A percentile compares a stretch with the other conserved stretches of the same genome.
Evolutionary conservation across 148 eudicot genomes (phyloP).

Genomic region (Cornus suecica): DNA sequence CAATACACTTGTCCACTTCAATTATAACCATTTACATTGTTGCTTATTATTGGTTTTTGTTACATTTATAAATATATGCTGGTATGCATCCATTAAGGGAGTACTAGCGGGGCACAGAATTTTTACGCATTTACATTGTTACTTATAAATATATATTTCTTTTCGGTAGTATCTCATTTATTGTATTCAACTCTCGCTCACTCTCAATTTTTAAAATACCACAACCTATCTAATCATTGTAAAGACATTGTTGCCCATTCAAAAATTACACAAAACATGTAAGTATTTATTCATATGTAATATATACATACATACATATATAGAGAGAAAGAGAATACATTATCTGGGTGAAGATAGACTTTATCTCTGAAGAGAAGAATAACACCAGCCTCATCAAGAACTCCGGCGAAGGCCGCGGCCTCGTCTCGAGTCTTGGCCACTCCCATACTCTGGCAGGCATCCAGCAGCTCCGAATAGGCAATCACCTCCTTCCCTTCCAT

Average conservation of each 20-base stretch:
- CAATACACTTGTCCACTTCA: neutral
- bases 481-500: slow-evolving; percentile 68
- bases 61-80: too few species aligned
- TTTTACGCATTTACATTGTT: too few species aligned
- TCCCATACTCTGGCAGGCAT: slow-evolving; percentile 64
- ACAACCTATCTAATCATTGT: too few species aligned
- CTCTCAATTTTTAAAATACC: too few species aligned
- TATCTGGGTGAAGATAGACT: slow-evolving; percentile 85
- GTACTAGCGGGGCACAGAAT: too few species aligned
- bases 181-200: too few species aligned
- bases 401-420: slow-evolving; percentile 55
- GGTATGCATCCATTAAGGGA: too few species aligned
- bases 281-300: neutral
- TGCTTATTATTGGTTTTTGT: too few species aligned
- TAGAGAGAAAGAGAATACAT: slow-evolving; percentile 30
- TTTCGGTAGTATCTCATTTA: too few species aligned
- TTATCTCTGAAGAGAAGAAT: slow-evolving; percentile 74
- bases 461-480: slow-evolving; percentile 54
- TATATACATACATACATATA: neutral
- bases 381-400: slow-evolving; percentile 92
- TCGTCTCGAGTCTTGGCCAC: slow-evolving; percentile 62
- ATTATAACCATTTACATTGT: too few species aligned
- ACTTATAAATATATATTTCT: too few species aligned
- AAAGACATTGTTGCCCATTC: too few species aligned
- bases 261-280: neutral